Percentiles rank a stretch among this genome's conserved stretches.
These are phyloP conservation scores for Moricandia arvensis DNA, from an alignment of 345 rosid species.

Conservation along the genomic window DNA sequence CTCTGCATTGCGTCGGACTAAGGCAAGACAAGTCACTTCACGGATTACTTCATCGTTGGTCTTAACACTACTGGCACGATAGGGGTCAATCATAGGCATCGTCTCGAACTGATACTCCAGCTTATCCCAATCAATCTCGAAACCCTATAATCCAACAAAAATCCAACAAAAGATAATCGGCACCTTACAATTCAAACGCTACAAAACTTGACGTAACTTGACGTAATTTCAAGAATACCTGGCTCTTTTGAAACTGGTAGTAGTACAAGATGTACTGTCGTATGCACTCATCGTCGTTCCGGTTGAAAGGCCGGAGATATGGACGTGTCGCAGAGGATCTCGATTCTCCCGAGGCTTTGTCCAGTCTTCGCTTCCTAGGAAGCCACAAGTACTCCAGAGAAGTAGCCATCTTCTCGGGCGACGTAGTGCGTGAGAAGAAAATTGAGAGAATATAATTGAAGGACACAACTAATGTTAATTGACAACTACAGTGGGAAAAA, in stretches of 20 bases:
- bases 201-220: no score
- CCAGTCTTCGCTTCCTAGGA: background rate
- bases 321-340: background rate
- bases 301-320: background rate
- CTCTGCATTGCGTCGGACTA: background rate
- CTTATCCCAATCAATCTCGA: slow-evolving; percentile 20
- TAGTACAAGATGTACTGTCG: slow-evolving; percentile 17
- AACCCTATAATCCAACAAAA: slow-evolving; percentile 8
- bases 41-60: slow-evolving; percentile 5
- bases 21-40: slow-evolving; percentile 1
- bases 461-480: no score
- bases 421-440: no score
- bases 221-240: no score
- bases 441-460: no score
- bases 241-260: slow-evolving; percentile 20
- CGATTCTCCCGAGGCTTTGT: background rate
- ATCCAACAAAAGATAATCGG: background rate
- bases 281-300: slow-evolving; percentile 16
- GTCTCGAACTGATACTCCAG: background rate
- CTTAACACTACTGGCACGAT: background rate
- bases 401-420: no score
- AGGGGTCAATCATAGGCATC: background rate
- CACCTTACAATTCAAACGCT: no score
- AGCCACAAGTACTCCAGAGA: background rate
- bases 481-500: no score